Base-by-base conservation (phyloP, 257 asterid species). In the Solanum peruvianum region DNA sequence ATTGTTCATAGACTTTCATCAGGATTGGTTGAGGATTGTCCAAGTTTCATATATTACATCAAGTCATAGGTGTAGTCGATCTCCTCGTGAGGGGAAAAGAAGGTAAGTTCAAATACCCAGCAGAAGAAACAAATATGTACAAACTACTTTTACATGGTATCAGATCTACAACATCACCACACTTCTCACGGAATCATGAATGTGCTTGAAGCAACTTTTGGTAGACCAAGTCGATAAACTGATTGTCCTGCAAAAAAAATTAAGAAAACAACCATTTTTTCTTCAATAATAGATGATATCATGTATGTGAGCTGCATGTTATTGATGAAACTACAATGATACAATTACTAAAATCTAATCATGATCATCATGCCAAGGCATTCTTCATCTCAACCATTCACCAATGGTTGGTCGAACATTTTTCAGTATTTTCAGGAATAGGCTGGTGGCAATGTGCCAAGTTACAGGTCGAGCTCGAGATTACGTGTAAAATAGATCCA, bases 191-290 rank as follows among this genome's bases (percentile, higher is more conserved):
- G 7, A n/a, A 83, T 91, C 91, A 90, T 3, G 89, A 87, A 86
- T 87, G 88, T 31, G 35, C 92, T 72, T 89, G 87, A 88, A 83
- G 73, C 87, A 90, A 52, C 3, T 91, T 91, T 82, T 64, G 90
- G 88, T 92, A 86, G 62, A 92, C 84, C 92, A 92, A 86, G 81
- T 92, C 92, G n/a, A 92, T 62, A 83, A 92, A 92, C 82, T 88
- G 91, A 86, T 89, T 84, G 84, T 92, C 94, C 94, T 92, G 92
- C 84, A 52, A 42, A 20, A 89, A 89, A 20, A 82, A 23, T 81
- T 62, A 27, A 45, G 5, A 62, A 66, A 85, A 16, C 18, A 37
- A 37, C 11, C 39, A 33, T 13, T 44, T 9, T 18, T 49, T 64
- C 56, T 20, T 12, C 60, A 66, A 35, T 75, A 83, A 64, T 21